Base-by-base conservation (phyloP, 768 basidiomycete species). In the Boletus fagicola region DNA sequence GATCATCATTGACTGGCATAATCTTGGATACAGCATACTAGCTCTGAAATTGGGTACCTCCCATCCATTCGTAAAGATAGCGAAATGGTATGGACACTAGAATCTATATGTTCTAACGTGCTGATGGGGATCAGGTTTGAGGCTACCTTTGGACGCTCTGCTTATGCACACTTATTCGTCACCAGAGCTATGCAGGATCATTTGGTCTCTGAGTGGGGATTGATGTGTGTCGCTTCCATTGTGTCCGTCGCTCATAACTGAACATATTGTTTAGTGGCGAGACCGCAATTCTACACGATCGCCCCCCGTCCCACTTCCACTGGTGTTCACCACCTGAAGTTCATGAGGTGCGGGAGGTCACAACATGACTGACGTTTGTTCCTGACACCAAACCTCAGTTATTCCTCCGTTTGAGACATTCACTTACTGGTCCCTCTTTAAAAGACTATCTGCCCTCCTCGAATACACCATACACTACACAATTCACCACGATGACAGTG, bases 1-100 rank as follows among this genome's bases (percentile, higher is more conserved):
- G 65, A 77, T 99, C 62, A 90, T 99, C 58, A 94, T 99, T 53
- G 97, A 99, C 74, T 99, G 97, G 97, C 97, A 99, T 70, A 99
- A 99, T 71, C 82, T 96, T 26, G 97, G 97, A 18, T 94, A 93
- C 70, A 96, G 86, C 61, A 94, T 98, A 46, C 82, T 99, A 48
- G 89, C 88, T 1, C 72, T 99, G 61, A 88, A 85, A 64, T 75
- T 94, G n/a, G 90, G 93, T 0, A 57, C 76, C 1, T 68, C 72
- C 0, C 90, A 94, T 68, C 70, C 78, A 0, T 78, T 95, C 59
- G 92, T 96, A 40, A 80, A 72, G 61, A 68, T 96, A 22, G 88
- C 92, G 0, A 84, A 83, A 74, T 81, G 81, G 96, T 96, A 62
- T n/a, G 72, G 20, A 26, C 33, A 7, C 7, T n/a, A 31, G 18